Evolutionary conservation across 768 basidiomycete species (phyloP).

Genomic region (Piloderma croceum): DNA sequence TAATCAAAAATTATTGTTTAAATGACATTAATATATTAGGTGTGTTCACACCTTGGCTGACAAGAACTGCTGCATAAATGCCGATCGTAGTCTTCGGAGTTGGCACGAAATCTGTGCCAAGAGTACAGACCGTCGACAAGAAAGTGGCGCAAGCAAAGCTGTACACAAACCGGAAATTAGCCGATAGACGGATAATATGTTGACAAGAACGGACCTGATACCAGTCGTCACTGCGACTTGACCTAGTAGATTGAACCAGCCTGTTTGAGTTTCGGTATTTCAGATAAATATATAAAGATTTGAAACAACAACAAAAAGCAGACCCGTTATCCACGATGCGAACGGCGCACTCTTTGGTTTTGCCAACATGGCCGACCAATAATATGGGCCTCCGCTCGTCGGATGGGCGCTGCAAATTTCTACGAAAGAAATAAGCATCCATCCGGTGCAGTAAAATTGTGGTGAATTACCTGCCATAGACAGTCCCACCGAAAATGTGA

Average conservation of each 20-base stretch:
- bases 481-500: slow-evolving; percentile 67
- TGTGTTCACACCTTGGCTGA: slow-evolving; percentile 46
- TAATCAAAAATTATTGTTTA: slow-evolving; percentile 10
- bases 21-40: neutral
- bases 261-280: neutral
- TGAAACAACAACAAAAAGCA: neutral
- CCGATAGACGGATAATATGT: neutral
- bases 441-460: slow-evolving; percentile 47
- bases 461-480: slow-evolving; percentile 60
- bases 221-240: slow-evolving; percentile 77
- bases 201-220: slow-evolving; percentile 41
- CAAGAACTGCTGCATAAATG: slow-evolving; percentile 62
- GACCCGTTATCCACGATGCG: slow-evolving; percentile 68
- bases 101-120: slow-evolving; percentile 55
- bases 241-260: slow-evolving; percentile 70
- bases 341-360: slow-evolving; percentile 51
- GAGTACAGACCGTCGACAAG: slow-evolving; percentile 55
- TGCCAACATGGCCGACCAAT: slow-evolving; percentile 77
- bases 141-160: slow-evolving; percentile 67
- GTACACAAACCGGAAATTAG: neutral
- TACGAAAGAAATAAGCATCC: too few species aligned
- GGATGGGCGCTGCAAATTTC: slow-evolving; percentile 59
- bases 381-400: slow-evolving; percentile 71
- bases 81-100: slow-evolving; percentile 59
- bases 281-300: neutral